Conservation (phyloP, 495 filamentous ascomycete species). For the Penicillium taxi region DNA sequence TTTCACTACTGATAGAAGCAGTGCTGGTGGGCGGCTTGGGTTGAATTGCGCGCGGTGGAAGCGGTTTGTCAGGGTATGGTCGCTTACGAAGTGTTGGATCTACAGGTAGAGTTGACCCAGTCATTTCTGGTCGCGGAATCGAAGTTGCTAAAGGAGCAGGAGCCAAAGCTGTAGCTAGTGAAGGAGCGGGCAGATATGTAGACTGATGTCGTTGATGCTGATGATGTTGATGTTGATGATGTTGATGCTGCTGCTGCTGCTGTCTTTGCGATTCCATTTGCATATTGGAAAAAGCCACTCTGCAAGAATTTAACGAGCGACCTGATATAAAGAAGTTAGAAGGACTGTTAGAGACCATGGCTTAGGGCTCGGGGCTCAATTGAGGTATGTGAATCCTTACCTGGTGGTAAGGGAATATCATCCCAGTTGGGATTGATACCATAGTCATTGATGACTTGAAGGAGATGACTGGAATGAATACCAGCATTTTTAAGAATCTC, state of each 20-base stretch:
- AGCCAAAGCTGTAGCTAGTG: background rate
- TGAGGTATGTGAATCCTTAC: slow-evolving; percentile 16
- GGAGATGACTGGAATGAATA: slow-evolving; percentile 41
- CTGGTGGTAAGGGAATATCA: slow-evolving; percentile 50
- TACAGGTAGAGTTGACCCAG: slow-evolving; percentile 17
- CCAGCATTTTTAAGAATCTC: slow-evolving; percentile 55
- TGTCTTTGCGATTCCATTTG: slow-evolving; percentile 12
- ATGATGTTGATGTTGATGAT: slow-evolving; percentile 1
- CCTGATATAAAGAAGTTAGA: slow-evolving; percentile 14
- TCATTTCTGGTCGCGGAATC: slow-evolving; percentile 13
- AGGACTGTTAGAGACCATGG: background rate
- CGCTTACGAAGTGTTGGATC: slow-evolving; percentile 29
- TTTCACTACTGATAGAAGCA: slow-evolving; percentile 33
- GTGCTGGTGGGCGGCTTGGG: slow-evolving; percentile 32
- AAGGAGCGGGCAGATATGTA: slow-evolving; percentile 8
- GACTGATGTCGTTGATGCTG: slow-evolving; percentile 13
- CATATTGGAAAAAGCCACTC: slow-evolving; percentile 32
- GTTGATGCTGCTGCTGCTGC: slow-evolving; percentile 1
- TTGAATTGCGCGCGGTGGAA: slow-evolving; percentile 34
- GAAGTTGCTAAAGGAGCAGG: background rate
- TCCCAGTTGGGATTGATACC: slow-evolving; percentile 47
- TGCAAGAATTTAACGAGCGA: slow-evolving; percentile 40
- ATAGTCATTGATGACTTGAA: slow-evolving; percentile 42
- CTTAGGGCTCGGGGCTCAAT: background rate
- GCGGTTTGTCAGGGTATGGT: slow-evolving; percentile 30